Base-by-base conservation (phyloP, 2,329 filamentous ascomycete genomes). In the Alternaria gaisen region DNA sequence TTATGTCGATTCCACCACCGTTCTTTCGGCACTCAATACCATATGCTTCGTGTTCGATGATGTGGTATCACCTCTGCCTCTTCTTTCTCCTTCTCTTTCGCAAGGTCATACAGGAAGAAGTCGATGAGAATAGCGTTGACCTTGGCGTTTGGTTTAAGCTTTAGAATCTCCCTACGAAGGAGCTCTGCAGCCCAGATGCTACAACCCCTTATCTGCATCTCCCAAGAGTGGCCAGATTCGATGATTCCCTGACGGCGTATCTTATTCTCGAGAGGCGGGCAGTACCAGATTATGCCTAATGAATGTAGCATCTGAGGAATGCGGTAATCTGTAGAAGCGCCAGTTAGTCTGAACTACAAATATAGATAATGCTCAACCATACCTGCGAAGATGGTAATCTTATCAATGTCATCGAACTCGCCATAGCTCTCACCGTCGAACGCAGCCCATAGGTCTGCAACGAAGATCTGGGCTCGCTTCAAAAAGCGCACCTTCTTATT, bases 101-200 rank as follows among this genome's bases (percentile, higher is more conserved):
- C 93, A 18, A 91, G 88, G 80, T 99, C 95, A 76, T 99, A 99
- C 56, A 99, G 82, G 79, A 97, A 97, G 80, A 98, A 99, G 79
- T 99, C 95, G 65, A 99, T 95, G 70, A 99, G 79, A 40, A 98
- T 92, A 26, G 95, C 94, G 76, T 99, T 99, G 64, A 90, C 78
- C 16, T 82, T 80, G 1, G 89, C 85, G 10, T 90, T 88, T 1
- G 93, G 91, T 71, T 97, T 88, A 14, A 87, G 79, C 46, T 84
- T 86, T 58, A 89, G 73, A 52, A 99, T 98, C 76, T 97, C 92
- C 34, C 90, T 86, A 54, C 89, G 85, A 65, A 99, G 90, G 65
- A 97, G 82, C 78, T 99, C 95, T 1, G 98, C 91, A 63, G 92
- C 95, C 94, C 94, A 98, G 68, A 99, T 97, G 72, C 92, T 97